phyloP scores from a whole-genome alignment of 257 asterid genomes.

The Primulina huaijiensis region DNA sequence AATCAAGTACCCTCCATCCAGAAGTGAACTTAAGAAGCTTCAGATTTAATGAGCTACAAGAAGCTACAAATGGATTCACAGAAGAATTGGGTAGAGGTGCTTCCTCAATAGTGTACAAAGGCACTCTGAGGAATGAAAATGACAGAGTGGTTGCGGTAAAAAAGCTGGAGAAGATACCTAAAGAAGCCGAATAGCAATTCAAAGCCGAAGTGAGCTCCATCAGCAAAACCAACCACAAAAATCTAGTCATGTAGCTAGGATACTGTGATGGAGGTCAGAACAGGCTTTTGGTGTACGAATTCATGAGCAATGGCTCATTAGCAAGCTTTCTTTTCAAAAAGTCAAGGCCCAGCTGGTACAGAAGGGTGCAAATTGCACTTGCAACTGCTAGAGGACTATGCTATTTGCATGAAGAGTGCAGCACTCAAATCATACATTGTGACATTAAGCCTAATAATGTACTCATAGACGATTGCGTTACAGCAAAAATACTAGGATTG shows the following conservation, averaged over 20 bases:
- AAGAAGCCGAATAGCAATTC: slow-evolving; percentile 35
- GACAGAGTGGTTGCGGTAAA: slow-evolving; percentile 25
- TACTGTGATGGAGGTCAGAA: slow-evolving; percentile 26
- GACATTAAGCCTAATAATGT: slow-evolving; percentile 34
- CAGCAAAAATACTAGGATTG: slow-evolving; percentile 25
- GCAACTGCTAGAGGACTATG: slow-evolving; percentile 33
- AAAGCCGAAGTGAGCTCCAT: slow-evolving; percentile 9
- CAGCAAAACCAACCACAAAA: slow-evolving; percentile 36
- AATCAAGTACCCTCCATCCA: neutral
- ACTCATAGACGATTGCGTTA: slow-evolving; percentile 24
- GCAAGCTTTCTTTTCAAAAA: slow-evolving; percentile 24
- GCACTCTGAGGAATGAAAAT: slow-evolving; percentile 25
- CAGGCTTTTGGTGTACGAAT: slow-evolving; percentile 21
- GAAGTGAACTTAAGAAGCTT: neutral
- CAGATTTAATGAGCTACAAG: neutral
- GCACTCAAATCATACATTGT: slow-evolving; percentile 30
- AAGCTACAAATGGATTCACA: slow-evolving; percentile 24
- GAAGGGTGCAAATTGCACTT: slow-evolving; percentile 25
- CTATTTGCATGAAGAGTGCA: slow-evolving; percentile 32
- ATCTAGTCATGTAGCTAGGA: slow-evolving; percentile 34
- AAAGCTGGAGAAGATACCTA: slow-evolving; percentile 25
- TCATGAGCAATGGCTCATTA: slow-evolving; percentile 22
- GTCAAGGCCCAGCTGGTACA: slow-evolving; percentile 29
- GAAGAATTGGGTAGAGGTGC: slow-evolving; percentile 35
- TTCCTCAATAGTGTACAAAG: slow-evolving; percentile 10